phyloP scores from a whole-genome alignment of 495 filamentous ascomycete genomes.

The Tuber melanosporum region DNA sequence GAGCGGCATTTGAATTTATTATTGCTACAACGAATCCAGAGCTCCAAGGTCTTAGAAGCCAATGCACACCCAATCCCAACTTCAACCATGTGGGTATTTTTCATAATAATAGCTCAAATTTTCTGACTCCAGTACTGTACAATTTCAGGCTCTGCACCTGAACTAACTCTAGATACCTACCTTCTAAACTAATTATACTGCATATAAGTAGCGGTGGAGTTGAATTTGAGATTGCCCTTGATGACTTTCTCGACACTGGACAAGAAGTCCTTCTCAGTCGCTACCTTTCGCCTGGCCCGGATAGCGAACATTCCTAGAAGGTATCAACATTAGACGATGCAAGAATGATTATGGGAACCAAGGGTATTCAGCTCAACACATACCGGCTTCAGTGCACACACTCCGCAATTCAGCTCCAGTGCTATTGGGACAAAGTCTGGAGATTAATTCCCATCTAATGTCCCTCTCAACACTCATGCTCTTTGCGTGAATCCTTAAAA shows the following conservation, averaged over 20 bases:
- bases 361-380: slow-evolving; percentile 7
- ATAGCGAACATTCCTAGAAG: slow-evolving; percentile 81
- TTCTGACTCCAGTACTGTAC: neutral
- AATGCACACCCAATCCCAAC: neutral
- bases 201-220: slow-evolving; percentile 96
- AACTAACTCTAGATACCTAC: neutral
- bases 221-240: slow-evolving; percentile 98
- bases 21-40: neutral
- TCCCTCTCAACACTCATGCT: slow-evolving; percentile 98
- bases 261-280: slow-evolving; percentile 98
- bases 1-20: neutral
- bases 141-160: neutral
- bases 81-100: neutral
- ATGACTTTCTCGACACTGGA: slow-evolving; percentile 98
- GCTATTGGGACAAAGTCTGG: slow-evolving; percentile 89
- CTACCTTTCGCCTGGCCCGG: slow-evolving; percentile 91
- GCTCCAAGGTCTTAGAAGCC: neutral
- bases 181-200: slow-evolving; percentile 56
- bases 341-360: neutral
- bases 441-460: slow-evolving; percentile 97
- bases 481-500: slow-evolving; percentile 97
- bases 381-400: slow-evolving; percentile 42
- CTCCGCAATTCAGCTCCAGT: slow-evolving; percentile 83
- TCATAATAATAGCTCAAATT: neutral
- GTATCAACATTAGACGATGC: slow-evolving; percentile 5